These are phyloP conservation scores for Geoglossum glabrum DNA, from an alignment of 495 filamentous ascomycete genomes.

Conservation along the genomic window DNA sequence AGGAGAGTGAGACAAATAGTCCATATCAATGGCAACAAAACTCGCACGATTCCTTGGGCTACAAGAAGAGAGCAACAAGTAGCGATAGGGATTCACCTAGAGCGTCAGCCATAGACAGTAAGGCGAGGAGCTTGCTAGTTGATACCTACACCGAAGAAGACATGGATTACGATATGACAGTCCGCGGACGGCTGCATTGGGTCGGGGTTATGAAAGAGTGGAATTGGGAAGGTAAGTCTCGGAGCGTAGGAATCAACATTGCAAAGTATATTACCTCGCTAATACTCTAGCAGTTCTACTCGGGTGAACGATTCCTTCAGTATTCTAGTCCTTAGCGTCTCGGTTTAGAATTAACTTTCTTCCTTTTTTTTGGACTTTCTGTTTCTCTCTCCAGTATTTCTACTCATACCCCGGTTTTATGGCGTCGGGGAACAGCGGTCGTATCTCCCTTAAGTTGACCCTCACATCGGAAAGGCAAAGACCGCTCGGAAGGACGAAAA, in stretches of 20 bases:
- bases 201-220: conserved; percentile 62
- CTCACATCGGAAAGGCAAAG: too few relatives aligned
- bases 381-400: too few relatives aligned
- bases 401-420: too few relatives aligned
- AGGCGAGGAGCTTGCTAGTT: not conserved
- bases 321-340: too few relatives aligned
- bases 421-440: too few relatives aligned
- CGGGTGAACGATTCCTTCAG: not conserved
- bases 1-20: not conserved
- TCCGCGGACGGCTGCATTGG: conserved; percentile 53
- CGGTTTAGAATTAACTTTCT: too few relatives aligned
- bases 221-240: conserved; percentile 53
- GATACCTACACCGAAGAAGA: conserved; percentile 17
- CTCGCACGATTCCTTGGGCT: not conserved
- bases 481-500: too few relatives aligned
- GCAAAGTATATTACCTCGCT: not conserved
- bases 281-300: not conserved
- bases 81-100: not conserved
- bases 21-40: not conserved
- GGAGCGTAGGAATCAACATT: not conserved
- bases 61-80: not conserved
- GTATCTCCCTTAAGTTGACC: too few relatives aligned
- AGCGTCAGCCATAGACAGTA: not conserved
- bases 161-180: conserved; percentile 42
- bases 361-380: too few relatives aligned